Percentiles rank a stretch among this genome's conserved stretches.
Evolutionary conservation across 1,284 basidiomycete genomes (phyloP).

Genomic region (Filobasidium uniguttulatum): DNA sequence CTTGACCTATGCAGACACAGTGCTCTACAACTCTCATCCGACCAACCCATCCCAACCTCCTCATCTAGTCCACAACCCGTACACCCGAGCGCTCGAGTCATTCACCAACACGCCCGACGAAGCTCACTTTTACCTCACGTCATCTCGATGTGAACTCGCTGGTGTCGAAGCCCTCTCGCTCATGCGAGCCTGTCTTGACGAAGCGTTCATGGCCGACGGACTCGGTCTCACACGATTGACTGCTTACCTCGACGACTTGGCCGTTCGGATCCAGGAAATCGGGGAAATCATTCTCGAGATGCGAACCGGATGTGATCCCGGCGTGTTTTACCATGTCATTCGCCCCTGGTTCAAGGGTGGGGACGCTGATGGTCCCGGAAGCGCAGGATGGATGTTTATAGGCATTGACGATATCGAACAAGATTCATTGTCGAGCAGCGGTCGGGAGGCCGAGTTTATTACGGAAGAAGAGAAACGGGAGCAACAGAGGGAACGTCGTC

Average conservation of each 20-base stretch:
- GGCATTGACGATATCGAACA: no score
- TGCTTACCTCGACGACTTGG: constrained; percentile 53
- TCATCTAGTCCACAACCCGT: constrained; percentile 43
- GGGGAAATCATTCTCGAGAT: constrained; percentile 51
- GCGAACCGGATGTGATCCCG: constrained; percentile 59
- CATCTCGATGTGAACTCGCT: constrained; percentile 79
- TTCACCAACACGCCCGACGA: constrained; percentile 74
- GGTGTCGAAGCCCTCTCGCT: constrained; percentile 72
- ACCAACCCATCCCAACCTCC: constrained; percentile 44
- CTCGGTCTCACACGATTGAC: constrained; percentile 62
- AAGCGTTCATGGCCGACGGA: constrained; percentile 74
- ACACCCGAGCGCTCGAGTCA: constrained; percentile 44
- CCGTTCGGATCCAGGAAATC: constrained; percentile 53
- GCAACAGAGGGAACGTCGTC: constrained; percentile 6
- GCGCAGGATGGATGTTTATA: constrained; percentile 64
- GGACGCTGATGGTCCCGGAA: constrained; percentile 50
- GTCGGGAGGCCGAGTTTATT: constrained; percentile 40
- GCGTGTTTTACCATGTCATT: constrained; percentile 68
- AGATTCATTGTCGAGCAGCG: constrained; percentile 27
- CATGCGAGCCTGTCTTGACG: constrained; percentile 81
- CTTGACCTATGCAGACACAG: constrained; percentile 83
- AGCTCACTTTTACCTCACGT: constrained; percentile 75
- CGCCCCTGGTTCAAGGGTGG: constrained; percentile 86
- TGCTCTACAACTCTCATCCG: constrained; percentile 59
- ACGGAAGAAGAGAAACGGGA: constrained; percentile 37